Evolutionary conservation across 2,329 filamentous ascomycete genomes (phyloP), one percentile per base, ranked within the genome.

Genomic region (Neofusicoccum parvum): DNA sequence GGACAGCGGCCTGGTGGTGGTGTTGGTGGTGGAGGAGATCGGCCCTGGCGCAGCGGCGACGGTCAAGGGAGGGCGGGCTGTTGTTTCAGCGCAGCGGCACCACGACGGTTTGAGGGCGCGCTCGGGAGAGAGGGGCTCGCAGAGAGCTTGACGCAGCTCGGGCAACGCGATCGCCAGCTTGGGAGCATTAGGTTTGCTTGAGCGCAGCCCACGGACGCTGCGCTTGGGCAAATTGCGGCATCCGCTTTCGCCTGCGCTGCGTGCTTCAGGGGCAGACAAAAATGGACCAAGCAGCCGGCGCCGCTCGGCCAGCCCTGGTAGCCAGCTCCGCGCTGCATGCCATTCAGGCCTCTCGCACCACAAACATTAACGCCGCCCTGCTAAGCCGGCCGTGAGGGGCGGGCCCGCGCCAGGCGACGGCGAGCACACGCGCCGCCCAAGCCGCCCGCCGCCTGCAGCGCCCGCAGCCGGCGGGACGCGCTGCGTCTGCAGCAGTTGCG

Each of bases 21-120:
- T 62, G 56, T 46, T 60, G 56, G 41, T 59, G 58, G 46, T 50
- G 59, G 46, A 49, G 58, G 58, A 51, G 59, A 60, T 50, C 59
- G 59, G 59, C 59, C 45, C 45, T 41, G 59, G 59, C 45, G 59
- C 45, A 62, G 58, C 43, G 58, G 58, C 43, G 58, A 62, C 43
- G 58, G 59, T 41, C 45, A 62, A 62, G 56, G 56, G 59, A 62
- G 48, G 46, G 48, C 46, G 37, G 59, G 59, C 46, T 50, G 59
- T 50, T 62, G 59, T 62, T 62, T 62, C 59, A 62, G 59, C 59
- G 46, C 59, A 51, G 56, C 56, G 45, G 59, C 59, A 62, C 59
- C 59, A 62, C 59, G 59, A 62, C 59, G 59, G 59, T 62, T 62
- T 62, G 59, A 62, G 59, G 59, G 45, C 56, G 56, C 56, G 56